phyloP scores from a whole-genome alignment of 805 yeast species.

The Yamadazyma sp. region DNA sequence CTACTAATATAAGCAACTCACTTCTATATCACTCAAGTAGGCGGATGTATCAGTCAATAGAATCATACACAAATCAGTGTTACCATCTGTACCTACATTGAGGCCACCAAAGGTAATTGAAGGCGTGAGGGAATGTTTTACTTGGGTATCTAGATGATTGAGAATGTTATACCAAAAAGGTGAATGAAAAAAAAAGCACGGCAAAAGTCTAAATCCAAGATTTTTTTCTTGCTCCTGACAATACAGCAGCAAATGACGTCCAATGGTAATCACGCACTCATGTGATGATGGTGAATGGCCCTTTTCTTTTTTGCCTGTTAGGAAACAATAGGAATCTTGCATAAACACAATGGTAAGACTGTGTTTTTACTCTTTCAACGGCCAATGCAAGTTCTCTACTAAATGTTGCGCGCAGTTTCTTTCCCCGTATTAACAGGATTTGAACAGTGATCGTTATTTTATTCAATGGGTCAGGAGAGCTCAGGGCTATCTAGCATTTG shows the following conservation, averaged over 20 bases:
- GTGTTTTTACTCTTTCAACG: neutral
- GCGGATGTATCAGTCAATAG: too few relatives aligned
- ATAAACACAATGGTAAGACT: neutral
- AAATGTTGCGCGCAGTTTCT: conserved; percentile 1
- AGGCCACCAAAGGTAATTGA: neutral
- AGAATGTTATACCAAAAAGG: neutral
- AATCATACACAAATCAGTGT: too few relatives aligned
- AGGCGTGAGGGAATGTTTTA: conserved; percentile 3
- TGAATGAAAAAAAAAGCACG: neutral
- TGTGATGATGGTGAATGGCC: neutral
- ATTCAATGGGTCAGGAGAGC: too few relatives aligned
- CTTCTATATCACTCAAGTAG: too few relatives aligned
- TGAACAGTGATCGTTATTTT: too few relatives aligned
- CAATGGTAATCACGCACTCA: neutral
- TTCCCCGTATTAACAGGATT: too few relatives aligned
- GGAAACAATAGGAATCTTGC: neutral
- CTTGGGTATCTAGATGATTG: neutral
- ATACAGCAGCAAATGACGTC: neutral
- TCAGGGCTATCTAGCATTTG: too few relatives aligned
- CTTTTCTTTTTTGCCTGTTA: conserved; percentile 1
- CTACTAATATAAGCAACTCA: too few relatives aligned
- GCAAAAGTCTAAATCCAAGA: neutral
- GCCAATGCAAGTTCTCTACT: neutral
- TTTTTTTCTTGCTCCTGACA: neutral
- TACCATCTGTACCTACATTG: too few relatives aligned